A percentile compares a stretch with the other conserved stretches of the same genome.
Evolutionary conservation across 495 filamentous ascomycete species (phyloP).

Genomic region (Wilcoxina mikolae): DNA sequence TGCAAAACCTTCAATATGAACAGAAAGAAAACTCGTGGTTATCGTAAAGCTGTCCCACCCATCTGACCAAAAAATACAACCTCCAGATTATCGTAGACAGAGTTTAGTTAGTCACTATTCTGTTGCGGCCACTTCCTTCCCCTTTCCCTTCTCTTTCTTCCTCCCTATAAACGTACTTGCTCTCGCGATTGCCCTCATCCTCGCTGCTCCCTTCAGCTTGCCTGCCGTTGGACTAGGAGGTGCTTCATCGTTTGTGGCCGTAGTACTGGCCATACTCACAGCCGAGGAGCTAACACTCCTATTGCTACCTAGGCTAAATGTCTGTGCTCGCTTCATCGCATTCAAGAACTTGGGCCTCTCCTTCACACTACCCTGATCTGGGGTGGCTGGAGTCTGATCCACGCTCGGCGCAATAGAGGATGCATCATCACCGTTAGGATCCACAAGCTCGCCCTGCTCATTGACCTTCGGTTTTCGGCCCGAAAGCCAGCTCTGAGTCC

Average conservation of each 20-base stretch:
- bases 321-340: neutral
- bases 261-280: neutral
- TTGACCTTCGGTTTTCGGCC: neutral
- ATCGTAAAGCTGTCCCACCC: neutral
- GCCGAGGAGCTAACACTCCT: neutral
- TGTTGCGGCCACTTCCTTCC: neutral
- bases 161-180: conserved; percentile 1
- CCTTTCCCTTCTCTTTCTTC: conserved; percentile 1
- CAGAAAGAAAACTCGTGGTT: conserved; percentile 3
- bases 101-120: neutral
- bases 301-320: neutral
- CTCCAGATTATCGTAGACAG: neutral
- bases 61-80: neutral
- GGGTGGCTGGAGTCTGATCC: neutral
- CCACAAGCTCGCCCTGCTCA: conserved; percentile 2
- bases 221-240: neutral
- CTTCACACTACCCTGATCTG: neutral
- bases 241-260: neutral
- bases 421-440: neutral
- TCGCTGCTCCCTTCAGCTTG: conserved; percentile 2
- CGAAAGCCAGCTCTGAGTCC: neutral
- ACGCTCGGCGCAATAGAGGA: neutral
- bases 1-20: neutral
- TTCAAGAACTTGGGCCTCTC: conserved; percentile 2
- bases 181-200: conserved; percentile 1